phyloP scores from a whole-genome alignment of 2,329 filamentous ascomycete genomes.

The Truncatella angustata region DNA sequence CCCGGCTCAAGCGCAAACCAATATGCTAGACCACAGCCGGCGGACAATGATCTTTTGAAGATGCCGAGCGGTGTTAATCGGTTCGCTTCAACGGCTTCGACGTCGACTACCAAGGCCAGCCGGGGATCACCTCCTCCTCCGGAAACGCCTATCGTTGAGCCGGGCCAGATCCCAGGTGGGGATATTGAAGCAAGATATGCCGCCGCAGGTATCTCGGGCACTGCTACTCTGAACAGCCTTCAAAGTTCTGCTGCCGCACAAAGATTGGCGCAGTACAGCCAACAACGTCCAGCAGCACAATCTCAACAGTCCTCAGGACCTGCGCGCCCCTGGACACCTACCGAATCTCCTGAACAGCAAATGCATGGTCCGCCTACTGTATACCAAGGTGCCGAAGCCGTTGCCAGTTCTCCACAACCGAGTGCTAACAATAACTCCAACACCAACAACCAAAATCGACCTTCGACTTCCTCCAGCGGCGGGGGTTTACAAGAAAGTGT shows the following conservation, averaged over 20 bases:
- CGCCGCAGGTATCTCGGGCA: slow-evolving; percentile 84
- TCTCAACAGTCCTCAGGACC: no score
- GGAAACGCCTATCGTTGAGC: slow-evolving; percentile 81
- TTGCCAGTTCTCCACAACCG: slow-evolving; percentile 52
- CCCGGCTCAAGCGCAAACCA: slow-evolving; percentile 27
- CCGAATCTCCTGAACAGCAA: slow-evolving; percentile 80
- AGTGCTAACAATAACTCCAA: no score
- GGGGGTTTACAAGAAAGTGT: slow-evolving; percentile 59
- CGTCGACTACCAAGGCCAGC: slow-evolving; percentile 86
- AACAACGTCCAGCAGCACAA: slow-evolving; percentile 44
- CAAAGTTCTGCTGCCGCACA: slow-evolving; percentile 81
- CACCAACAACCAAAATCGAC: slow-evolving; percentile 40
- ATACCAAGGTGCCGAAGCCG: slow-evolving; percentile 80
- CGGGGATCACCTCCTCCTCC: slow-evolving; percentile 92
- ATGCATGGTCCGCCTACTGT: slow-evolving; percentile 88
- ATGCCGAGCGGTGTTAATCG: slow-evolving; percentile 54
- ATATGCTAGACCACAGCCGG: slow-evolving; percentile 22
- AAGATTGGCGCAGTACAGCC: slow-evolving; percentile 74
- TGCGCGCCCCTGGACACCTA: slow-evolving; percentile 87
- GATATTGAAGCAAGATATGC: slow-evolving; percentile 92
- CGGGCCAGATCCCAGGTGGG: slow-evolving; percentile 66
- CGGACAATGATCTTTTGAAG: slow-evolving; percentile 31
- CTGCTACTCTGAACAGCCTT: slow-evolving; percentile 75
- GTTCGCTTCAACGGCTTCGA: slow-evolving; percentile 81
- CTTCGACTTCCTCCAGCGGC: slow-evolving; percentile 13